Evolutionary conservation across 106 monocot genomes (phyloP), one percentile per base, ranked within the genome.

Genomic region (Phalaenopsis equestris): DNA sequence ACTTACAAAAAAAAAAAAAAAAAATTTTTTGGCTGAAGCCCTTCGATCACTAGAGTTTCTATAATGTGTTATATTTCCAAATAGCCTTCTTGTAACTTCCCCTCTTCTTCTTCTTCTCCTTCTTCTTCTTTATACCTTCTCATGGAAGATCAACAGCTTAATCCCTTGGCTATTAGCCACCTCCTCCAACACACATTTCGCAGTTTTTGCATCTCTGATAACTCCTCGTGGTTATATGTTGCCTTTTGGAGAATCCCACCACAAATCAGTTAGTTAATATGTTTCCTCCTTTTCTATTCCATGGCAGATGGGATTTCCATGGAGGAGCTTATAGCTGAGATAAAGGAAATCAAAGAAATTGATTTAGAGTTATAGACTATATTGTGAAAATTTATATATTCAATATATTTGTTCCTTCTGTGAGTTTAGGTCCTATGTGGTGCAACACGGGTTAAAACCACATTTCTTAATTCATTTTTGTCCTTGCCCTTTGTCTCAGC

Each of bases 231-330:
- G 99, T 83, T 99, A 47, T 99, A 99, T 77, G 99, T 95, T 39
- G 95, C 95, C 42, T 99, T 99, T 81, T 99, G 99, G 99, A 88
- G 99, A 80, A 93, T 95, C 87, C 80, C 95, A 30, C 99, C 99
- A 6, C 5, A 8, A 1, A 55, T 30, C 9, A 21, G 9, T 41
- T 39, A 19, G 1, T 56, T 41, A 10, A 75, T 37, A 2, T 38
- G 36, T 79, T 19, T 55, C 15, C 3, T 37, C 47, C 23, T 61
- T 47, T 38, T 41, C 65, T 56, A 10, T 73, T 72, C 49, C 16
- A 12, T 72, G 72, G 56, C 80, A 93, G 93, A 56, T 93, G 93
- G 93, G 90, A 93, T 90, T 80, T 93, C 39, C 93, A 86, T 70
- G 88, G 85, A 81, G 88, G 86, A 70, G 78, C 85, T 46, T 93